phyloP scores from a whole-genome alignment of 2,329 filamentous ascomycete genomes.

The Fusarium sp. region DNA sequence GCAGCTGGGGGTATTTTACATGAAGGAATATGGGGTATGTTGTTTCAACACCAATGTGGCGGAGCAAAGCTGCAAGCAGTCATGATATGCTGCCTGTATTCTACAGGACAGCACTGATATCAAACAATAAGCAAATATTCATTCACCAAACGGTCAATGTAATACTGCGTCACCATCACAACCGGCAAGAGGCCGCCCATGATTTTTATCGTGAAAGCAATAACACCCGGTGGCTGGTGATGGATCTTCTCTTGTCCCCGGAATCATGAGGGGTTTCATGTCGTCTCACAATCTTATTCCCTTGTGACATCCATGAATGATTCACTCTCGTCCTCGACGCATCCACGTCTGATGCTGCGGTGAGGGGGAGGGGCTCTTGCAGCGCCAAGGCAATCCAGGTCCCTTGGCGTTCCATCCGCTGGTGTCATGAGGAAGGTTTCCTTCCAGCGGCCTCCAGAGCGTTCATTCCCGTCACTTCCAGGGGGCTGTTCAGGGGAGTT shows the following conservation, averaged over 20 bases:
- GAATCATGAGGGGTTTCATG: conserved; percentile 21
- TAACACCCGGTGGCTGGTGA: conserved; percentile 6
- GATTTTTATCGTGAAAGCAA: neutral
- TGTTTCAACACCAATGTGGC: conserved; percentile 18
- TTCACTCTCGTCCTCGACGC: conserved; percentile 20
- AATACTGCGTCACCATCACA: neutral
- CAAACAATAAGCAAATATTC: neutral
- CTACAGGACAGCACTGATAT: neutral
- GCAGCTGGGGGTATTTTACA: neutral
- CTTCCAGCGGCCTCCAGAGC: conserved; percentile 29
- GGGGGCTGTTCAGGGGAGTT: conserved; percentile 2
- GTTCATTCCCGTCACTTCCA: conserved; percentile 3
- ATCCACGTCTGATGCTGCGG: conserved; percentile 24
- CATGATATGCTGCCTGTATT: conserved; percentile 14
- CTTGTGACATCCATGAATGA: conserved; percentile 27
- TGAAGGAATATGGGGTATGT: conserved; percentile 1
- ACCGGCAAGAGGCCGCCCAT: conserved; percentile 29
- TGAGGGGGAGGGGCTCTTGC: conserved; percentile 37
- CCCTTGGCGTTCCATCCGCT: conserved; percentile 24
- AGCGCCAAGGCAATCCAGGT: conserved; percentile 34
- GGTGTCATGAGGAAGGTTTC: neutral
- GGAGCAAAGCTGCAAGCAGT: conserved; percentile 13
- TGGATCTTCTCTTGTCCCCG: neutral
- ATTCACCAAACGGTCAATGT: neutral
- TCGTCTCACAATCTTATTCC: conserved; percentile 21